These are phyloP conservation scores for Tylopilus felleus DNA, from an alignment of 768 basidiomycete species.

Conservation along the genomic window DNA sequence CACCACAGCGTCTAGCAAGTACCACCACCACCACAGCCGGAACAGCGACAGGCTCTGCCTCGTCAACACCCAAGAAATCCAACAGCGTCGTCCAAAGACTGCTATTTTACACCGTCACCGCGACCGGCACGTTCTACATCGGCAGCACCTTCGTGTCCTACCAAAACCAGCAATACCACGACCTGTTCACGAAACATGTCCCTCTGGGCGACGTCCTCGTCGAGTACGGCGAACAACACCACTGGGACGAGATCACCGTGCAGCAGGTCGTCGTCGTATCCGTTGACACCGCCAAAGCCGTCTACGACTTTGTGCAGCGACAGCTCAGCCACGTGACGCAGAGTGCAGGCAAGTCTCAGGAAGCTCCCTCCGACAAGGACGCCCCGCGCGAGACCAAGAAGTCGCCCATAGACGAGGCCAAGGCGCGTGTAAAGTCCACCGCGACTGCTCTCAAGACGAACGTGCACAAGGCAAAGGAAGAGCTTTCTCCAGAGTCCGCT, in stretches of 20 bases:
- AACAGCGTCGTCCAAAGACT: constrained; percentile 54
- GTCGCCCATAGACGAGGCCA: constrained; percentile 42
- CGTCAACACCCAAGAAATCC: constrained; percentile 47
- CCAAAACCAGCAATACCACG: constrained; percentile 75
- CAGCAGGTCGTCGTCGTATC: constrained; percentile 53
- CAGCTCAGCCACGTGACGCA: constrained; percentile 41
- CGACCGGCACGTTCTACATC: constrained; percentile 76
- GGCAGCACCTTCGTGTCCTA: constrained; percentile 78
- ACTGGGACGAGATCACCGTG: constrained; percentile 75
- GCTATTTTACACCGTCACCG: constrained; percentile 63
- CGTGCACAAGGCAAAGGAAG: constrained; percentile 37
- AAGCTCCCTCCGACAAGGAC: constrained; percentile 27
- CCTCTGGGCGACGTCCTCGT: constrained; percentile 76
- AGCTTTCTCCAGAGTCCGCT: constrained; percentile 23
- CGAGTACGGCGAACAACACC: constrained; percentile 74
- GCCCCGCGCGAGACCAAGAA: constrained; percentile 33
- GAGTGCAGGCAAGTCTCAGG: constrained; percentile 26
- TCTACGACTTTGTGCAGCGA: constrained; percentile 51
- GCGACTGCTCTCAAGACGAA: constrained; percentile 48
- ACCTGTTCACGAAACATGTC: constrained; percentile 78
- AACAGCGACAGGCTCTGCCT: constrained; percentile 21
- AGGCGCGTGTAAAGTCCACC: constrained; percentile 40
- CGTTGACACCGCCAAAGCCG: constrained; percentile 44
- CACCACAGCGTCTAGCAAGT: constrained; percentile 50
- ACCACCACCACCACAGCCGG: constrained; percentile 35